Evolutionary conservation across 306 rosid genomes (phyloP), one percentile per base, ranked within the genome.

Genomic region (Quercus parvula): DNA sequence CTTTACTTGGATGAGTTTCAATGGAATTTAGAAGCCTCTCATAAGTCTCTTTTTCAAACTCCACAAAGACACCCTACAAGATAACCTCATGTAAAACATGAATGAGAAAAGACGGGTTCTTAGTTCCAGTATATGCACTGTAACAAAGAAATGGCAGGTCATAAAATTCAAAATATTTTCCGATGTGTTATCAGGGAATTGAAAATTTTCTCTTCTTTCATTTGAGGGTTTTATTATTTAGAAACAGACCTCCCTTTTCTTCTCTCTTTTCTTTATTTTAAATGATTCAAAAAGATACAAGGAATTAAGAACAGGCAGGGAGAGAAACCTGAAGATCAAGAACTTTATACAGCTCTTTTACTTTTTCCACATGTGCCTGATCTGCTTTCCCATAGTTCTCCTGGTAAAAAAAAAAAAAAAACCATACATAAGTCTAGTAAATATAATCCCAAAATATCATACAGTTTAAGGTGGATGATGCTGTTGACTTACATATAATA

Each of bases 371-470:
- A 87, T 88, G 84, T 56, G 66, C 85, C 76, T 86, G 79, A 81
- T 90, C 89, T 35, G 90, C 81, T 63, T 88, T 95, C 73, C 99
- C 98, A 57, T 93, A 95, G 85, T 89, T 81, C 71, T 93, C 97
- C 98, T 95, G 84, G 6, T 63, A 46, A 73, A n/a, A 54, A 15
- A 75, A 22, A 22, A 22, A 22, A 24, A 77, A 54, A 78, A 58
- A 3, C 78, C 78, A 79, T 5, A 20, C 70, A 82, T 61, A 57
- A 22, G 15, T 56, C 33, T 6, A 38, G 70, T 52, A 71, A 25
- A 12, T 59, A 24, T 67, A 31, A 61, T 77, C 38, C 76, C 77
- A 67, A 56, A 70, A 78, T 49, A 12, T 70, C 61, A 31, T 20
- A 5, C 66, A 4, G 0, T 18, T 56, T 10, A 49, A 72, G 68